phyloP scores from a whole-genome alignment of 225 moss, liverwort and hornwort genomes.

The Bryoerythrophyllum caledonicum region DNA sequence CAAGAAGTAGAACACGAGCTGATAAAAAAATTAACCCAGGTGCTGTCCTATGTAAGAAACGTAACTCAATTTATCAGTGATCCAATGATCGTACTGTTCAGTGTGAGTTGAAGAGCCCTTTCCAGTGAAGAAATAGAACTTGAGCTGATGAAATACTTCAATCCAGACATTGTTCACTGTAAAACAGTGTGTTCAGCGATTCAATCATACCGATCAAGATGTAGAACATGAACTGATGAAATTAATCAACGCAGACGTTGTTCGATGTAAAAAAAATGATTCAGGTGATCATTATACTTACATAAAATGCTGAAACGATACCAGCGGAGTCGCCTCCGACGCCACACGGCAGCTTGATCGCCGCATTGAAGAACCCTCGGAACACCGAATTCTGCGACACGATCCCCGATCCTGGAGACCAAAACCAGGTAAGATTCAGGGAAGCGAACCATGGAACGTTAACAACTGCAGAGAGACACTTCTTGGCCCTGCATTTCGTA shows the following conservation, averaged over 20 bases:
- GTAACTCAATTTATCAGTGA: not conserved
- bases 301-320: constrained; percentile 77
- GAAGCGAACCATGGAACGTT: not conserved
- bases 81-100: no score
- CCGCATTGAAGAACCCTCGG: constrained; percentile 85
- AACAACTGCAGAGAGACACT: constrained; percentile 2
- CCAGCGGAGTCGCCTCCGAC: constrained; percentile 82
- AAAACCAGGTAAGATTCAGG: not conserved
- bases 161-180: no score
- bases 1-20: not conserved
- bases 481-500: constrained; percentile 29
- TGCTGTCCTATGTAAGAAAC: not conserved
- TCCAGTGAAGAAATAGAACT: no score
- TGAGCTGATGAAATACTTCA: no score
- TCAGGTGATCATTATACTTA: constrained; percentile 29
- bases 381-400: constrained; percentile 68
- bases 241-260: no score
- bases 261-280: no score
- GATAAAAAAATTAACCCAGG: not conserved
- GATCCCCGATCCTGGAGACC: constrained; percentile 79
- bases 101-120: no score
- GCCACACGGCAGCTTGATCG: constrained; percentile 81
- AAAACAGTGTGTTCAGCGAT: no score
- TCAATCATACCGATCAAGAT: no score
- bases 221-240: no score